Base-by-base conservation (phyloP, 768 basidiomycete species). In the Exsudoporus frostii region DNA sequence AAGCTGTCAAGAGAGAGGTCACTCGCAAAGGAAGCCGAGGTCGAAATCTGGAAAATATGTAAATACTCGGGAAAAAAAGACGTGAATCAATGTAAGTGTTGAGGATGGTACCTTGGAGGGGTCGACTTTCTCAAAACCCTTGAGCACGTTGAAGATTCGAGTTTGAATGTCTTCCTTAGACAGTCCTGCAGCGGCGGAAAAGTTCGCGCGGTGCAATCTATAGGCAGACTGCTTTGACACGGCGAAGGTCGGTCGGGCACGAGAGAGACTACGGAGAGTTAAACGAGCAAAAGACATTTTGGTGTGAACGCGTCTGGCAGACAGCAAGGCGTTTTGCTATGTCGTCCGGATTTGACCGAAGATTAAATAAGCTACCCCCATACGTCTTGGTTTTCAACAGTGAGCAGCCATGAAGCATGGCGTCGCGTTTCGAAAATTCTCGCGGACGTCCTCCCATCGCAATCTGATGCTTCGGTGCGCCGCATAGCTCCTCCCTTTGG, bases 351-450 rank as follows among this genome's bases (percentile, higher is more conserved):
- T 60, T 66, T 63, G 30, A 54, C 68, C 68, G 68, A 56, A 36
- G 25, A n/a, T 45, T 17, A 36, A 19, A 24, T 40, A 30, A 50
- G 43, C 43, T 19, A 45, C 19, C 40, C 45, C 1, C 19, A 9
- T n/a, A 8, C 25, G 4, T 7, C 13, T 25, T 20, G 8, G 14
- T 30, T 41, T 32, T n/a, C 50, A n/a, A 9, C 39, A 9, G 19
- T 13, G 17, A n/a, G n/a, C n/a, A 55, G 62, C 64, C 59, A 95
- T 96, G 93, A 93, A 96, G 77, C 94, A 98, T 84, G 92, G 93
- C 37, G 79, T 92, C 50, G 90, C 91, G 19, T 91, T 93, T 71
- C 83, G 93, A 66, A 96, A 95, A 66, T 84, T 97, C 68, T 90
- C 90, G 66, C 83, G 95, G 73, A 88, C 91, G 19, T 86, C 92